phyloP scores from a whole-genome alignment of 1,139 yeast genomes.

The Geotrichum australiense region DNA sequence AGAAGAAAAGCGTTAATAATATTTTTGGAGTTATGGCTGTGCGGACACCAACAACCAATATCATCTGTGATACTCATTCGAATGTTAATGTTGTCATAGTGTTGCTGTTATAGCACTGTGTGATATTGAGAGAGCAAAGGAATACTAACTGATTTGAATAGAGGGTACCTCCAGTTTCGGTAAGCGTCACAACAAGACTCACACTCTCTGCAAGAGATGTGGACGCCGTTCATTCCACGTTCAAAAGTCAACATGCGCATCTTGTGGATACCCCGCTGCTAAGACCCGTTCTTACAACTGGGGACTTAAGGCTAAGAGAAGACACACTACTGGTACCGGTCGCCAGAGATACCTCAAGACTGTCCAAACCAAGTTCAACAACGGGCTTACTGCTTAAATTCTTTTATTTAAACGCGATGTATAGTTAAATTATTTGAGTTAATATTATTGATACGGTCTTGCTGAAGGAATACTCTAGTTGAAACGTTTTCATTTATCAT shows the following conservation, averaged over 20 bases:
- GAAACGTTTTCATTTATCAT: too few species aligned
- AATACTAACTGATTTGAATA: too few species aligned
- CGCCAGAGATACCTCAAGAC: constrained; percentile 98
- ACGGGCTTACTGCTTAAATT: constrained; percentile 89
- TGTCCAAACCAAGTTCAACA: constrained; percentile 96
- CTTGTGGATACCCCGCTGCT: constrained; percentile 99
- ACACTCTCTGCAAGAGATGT: constrained; percentile 99
- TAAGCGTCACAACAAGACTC: constrained; percentile 99
- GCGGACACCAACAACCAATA: neutral
- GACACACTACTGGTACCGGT: constrained; percentile 99
- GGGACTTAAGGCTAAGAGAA: constrained; percentile 99
- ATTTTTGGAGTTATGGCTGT: neutral
- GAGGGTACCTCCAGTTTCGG: constrained; percentile 99
- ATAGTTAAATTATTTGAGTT: too few species aligned
- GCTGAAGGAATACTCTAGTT: too few species aligned
- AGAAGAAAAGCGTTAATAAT: too few species aligned
- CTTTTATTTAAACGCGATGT: constrained; percentile 47
- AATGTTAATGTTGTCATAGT: too few species aligned
- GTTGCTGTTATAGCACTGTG: too few species aligned
- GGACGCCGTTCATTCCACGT: constrained; percentile 98
- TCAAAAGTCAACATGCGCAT: constrained; percentile 98
- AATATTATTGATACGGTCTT: too few species aligned
- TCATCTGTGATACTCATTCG: neutral
- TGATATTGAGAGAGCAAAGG: neutral
- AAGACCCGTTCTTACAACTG: constrained; percentile 95